Evolutionary conservation across 1,139 yeast species (phyloP), one percentile per base, ranked within the genome.

Genomic region (Pichia sp.): DNA sequence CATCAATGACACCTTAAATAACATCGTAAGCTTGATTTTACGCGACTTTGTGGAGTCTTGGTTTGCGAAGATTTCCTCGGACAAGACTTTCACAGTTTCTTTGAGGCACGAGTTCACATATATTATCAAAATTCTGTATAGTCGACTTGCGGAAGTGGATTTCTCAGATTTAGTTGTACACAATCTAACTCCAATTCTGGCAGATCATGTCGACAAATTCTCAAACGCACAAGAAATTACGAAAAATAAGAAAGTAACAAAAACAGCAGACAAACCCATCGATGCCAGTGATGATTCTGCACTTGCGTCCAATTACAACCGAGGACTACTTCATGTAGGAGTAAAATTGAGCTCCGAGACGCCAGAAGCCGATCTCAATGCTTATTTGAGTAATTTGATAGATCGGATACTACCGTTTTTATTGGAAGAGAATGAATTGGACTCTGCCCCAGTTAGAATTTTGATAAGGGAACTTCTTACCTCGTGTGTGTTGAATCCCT

Each of bases 391-490:
- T 39, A 62, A 64, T 1, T 67, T 72, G 43, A 62, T 83, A 0
- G 67, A 67, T 0, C 64, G 66, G n/a, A 48, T 87, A 1, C 61
- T 87, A 1, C 84, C 86, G 0, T 60, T 55, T 23, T 54, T 88
- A 1, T 60, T 89, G 1, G 75, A 83, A 0, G 62, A 62, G 1
- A 60, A 67, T 1, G 95, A 87, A 60, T 61, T 71, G 0, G 59
- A 70, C 2, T 82, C 86, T 16, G 73, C 73, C 0, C 71, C 83
- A 3, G 83, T 80, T 0, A 55, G 62, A 0, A 66, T 76, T 0
- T 69, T 91, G 18, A 64, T 85, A 0, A 73, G 83, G 19, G 96
- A 91, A 61, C 73, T 91, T 6, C 55, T 88, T 3, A 69, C 89
- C 0, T 73, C 82, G 36, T 76, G 79, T 48, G 76, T 83, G 0